Evolutionary conservation across 1,284 basidiomycete genomes (phyloP), one percentile per base, ranked within the genome.

Genomic region (Hemileia vastatrix): DNA sequence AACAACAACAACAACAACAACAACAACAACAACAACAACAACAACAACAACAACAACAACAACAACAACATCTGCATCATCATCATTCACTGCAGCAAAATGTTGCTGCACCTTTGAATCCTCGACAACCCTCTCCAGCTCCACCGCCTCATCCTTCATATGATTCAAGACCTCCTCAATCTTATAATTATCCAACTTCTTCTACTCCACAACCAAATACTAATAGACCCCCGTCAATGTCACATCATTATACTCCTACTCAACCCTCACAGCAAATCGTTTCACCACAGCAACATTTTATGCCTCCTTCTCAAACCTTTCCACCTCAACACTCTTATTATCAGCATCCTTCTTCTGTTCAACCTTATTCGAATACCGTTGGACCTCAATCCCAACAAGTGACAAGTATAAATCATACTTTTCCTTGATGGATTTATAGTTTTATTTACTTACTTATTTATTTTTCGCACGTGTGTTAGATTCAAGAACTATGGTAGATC

Each of bases 1-100:
- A 23, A 15, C 49, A 50, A 62, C 72, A 76, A 65, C 69, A 76
- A 62, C 70, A 74, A 53, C 71, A 74, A 54, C 74, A 73, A 58
- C 65, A 67, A 44, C 72, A 71, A 56, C 70, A 69, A 24, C 51
- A 18, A 31, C 63, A 33, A 11, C 66, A 65, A 53, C 27, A 44
- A 50, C 11, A 55, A 64, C 51, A 63, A 32, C 70, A 64, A 51
- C 66, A 66, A 40, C 70, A 69, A 15, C 69, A 66, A 60, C 72
- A 68, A 54, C 69, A 72, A 57, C 69, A 68, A 21, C 67, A 66
- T 8, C 65, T 49, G 33, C 65, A 4, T 64, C 75, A 47, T 70
- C 76, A 23, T 76, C 78, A 32, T 51, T 56, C 54, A 48, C 67
- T 60, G 51, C 65, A 52, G 54, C 67, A 6, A n/a, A n/a, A n/a